Evolutionary conservation across 192 early-diverging fungal species (phyloP).

Genomic region (Backusella tarrabulga): DNA sequence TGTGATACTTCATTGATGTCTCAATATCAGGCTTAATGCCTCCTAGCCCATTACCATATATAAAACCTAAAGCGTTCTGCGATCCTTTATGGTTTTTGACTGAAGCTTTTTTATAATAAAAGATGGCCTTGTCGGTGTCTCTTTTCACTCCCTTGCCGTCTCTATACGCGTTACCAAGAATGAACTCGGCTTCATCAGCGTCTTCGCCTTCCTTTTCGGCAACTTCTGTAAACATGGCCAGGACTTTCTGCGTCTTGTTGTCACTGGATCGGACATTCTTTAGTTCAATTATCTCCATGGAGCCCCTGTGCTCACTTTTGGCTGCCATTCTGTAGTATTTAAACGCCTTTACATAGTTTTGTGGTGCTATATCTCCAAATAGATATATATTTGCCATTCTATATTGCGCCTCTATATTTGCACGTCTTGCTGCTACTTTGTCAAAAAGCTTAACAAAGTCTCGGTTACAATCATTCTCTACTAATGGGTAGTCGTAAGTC

Average conservation of each 20-base stretch:
- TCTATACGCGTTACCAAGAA: neutral
- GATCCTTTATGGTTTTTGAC: neutral
- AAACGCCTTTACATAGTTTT: neutral
- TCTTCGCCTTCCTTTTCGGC: neutral
- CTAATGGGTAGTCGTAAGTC: neutral
- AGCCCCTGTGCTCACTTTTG: neutral
- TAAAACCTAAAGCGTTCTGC: neutral
- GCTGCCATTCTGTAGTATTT: slow-evolving; percentile 1
- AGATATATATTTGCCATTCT: neutral
- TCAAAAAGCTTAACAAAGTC: neutral
- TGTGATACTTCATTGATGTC: neutral
- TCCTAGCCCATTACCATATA: neutral
- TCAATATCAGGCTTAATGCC: neutral
- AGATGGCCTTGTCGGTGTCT: neutral
- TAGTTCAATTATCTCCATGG: neutral
- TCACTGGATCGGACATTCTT: neutral
- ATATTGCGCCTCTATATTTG: neutral
- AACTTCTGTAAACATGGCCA: neutral
- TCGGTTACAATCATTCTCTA: neutral
- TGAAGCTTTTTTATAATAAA: neutral
- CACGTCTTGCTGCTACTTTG: neutral
- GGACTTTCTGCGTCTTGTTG: neutral
- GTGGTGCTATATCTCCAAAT: neutral
- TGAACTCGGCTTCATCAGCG: neutral
- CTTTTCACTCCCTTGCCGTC: neutral